Percentiles rank a stretch among this genome's conserved stretches.
Conservation (phyloP, 78 protist genomes). For the Guillardia theta region DNA sequence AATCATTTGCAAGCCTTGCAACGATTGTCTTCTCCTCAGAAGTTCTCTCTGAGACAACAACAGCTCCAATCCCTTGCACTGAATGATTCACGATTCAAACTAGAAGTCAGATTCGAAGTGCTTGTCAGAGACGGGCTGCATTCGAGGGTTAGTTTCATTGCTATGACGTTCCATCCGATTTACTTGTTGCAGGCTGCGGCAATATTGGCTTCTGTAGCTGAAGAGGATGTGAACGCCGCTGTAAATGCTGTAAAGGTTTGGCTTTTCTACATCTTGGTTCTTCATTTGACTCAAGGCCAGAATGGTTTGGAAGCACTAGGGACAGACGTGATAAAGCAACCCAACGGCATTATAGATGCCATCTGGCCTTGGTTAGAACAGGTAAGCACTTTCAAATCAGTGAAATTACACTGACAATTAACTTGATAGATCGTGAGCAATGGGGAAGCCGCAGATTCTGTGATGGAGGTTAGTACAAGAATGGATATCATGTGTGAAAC, state of each 20-base stretch:
- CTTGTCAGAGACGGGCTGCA: neutral
- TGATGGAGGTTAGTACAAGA: too few relatives aligned
- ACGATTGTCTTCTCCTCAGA: neutral
- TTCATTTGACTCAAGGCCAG: neutral
- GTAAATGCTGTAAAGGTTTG: neutral
- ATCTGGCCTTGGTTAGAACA: neutral
- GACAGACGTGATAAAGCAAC: neutral
- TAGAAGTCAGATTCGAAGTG: neutral
- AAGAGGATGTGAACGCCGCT: neutral
- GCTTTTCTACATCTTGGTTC: neutral
- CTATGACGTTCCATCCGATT: neutral
- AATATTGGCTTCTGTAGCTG: neutral
- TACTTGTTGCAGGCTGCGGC: neutral
- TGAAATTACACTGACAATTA: neutral
- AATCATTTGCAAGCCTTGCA: neutral
- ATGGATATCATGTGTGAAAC: neutral
- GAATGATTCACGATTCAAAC: neutral
- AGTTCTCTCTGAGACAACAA: neutral
- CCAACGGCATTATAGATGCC: neutral
- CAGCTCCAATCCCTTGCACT: neutral
- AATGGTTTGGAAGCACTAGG: neutral
- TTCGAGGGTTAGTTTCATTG: neutral
- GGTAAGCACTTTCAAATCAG: neutral
- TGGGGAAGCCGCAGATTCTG: too few relatives aligned
- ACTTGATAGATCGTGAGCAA: too few relatives aligned